A percentile compares a stretch with the other conserved stretches of the same genome.
phyloP scores from a whole-genome alignment of 345 rosid species.

The Streptanthus diversifolius region DNA sequence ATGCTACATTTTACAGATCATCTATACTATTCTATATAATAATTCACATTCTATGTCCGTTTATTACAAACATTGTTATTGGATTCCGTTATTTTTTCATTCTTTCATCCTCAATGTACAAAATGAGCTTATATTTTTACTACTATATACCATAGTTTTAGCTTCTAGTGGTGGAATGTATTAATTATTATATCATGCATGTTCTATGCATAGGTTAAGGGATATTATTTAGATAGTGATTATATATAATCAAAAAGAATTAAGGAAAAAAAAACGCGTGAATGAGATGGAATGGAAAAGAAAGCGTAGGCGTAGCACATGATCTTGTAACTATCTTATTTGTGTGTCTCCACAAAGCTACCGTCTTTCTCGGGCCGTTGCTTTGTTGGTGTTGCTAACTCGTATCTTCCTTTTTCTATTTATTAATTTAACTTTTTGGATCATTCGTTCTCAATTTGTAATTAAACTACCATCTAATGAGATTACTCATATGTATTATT shows the following conservation, averaged over 20 bases:
- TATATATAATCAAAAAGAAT: background rate
- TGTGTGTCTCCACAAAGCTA: conserved; percentile 34
- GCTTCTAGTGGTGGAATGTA: conserved; percentile 27
- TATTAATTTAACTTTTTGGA: conserved; percentile 4
- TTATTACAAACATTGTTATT: conserved; percentile 38
- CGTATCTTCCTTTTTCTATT: conserved; percentile 16
- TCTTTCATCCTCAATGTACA: conserved; percentile 31
- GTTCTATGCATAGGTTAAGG: conserved; percentile 36
- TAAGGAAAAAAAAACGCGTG: conserved; percentile 26
- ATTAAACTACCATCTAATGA: background rate
- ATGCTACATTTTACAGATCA: conserved; percentile 31
- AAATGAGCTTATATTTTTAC: background rate
- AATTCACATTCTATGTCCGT: conserved; percentile 40
- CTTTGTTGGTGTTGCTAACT: conserved; percentile 29
- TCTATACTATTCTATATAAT: conserved; percentile 18
- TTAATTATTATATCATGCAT: conserved; percentile 23
- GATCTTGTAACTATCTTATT: conserved; percentile 30
- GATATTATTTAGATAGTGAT: conserved; percentile 32
- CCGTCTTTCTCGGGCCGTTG: conserved; percentile 34
- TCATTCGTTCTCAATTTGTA: background rate
- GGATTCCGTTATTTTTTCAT: conserved; percentile 41
- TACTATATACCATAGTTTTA: conserved; percentile 12
- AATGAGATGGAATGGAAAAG: conserved; percentile 32
- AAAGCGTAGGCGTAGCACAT: conserved; percentile 39
- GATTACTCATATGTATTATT: background rate